These are phyloP conservation scores for Ustilago loliicola DNA, from an alignment of 1,284 basidiomycete genomes.

Conservation along the genomic window DNA sequence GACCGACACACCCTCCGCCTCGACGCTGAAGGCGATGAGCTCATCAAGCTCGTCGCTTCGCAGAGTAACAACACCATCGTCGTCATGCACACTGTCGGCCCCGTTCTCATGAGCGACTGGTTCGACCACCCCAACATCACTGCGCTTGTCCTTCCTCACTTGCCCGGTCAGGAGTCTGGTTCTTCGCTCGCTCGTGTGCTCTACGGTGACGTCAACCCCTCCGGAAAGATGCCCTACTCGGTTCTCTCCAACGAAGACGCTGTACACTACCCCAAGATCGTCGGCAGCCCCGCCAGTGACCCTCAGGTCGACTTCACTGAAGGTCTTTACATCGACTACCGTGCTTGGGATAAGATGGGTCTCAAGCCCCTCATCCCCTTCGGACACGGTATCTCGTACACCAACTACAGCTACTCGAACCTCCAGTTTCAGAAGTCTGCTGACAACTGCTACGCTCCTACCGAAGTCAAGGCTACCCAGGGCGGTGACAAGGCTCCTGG, in stretches of 20 bases:
- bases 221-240: conserved; percentile 52
- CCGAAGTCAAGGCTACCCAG: conserved; percentile 16
- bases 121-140: conserved; percentile 52
- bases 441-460: conserved; percentile 33
- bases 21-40: conserved; percentile 68
- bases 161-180: conserved; percentile 54
- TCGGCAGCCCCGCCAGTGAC: conserved; percentile 59
- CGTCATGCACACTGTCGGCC: conserved; percentile 76
- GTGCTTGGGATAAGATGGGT: conserved; percentile 77
- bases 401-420: conserved; percentile 75
- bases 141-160: conserved; percentile 39
- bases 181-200: conserved; percentile 42
- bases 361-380: conserved; percentile 79
- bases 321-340: conserved; percentile 79
- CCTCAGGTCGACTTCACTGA: conserved; percentile 78
- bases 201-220: conserved; percentile 46
- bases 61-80: conserved; percentile 81
- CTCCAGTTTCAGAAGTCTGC: conserved; percentile 29
- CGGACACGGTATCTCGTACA: conserved; percentile 87
- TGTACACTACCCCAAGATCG: conserved; percentile 67
- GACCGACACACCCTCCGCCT: conserved; percentile 71
- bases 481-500: conserved; percentile 37
- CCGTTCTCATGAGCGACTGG: conserved; percentile 53
- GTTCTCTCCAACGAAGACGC: conserved; percentile 33
- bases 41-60: conserved; percentile 69